Base-by-base conservation (phyloP, 2,329 filamentous ascomycete species). In the Alternaria postmessia region DNA sequence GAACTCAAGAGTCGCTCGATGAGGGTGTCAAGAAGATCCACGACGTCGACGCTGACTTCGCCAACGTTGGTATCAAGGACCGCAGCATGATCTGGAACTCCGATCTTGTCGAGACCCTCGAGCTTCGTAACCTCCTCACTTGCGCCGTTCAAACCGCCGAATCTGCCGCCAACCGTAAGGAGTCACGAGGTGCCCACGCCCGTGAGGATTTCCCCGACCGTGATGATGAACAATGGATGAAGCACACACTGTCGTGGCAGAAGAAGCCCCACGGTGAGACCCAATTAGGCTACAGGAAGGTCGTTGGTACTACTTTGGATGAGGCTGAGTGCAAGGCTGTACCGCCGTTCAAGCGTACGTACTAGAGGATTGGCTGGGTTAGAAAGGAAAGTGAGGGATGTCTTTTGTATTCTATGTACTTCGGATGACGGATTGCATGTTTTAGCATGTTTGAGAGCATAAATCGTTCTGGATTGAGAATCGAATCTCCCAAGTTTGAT, bases 81-180 rank as follows among this genome's bases (percentile, higher is more conserved):
- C 91, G 95, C 81, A 96, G 92, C 87, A 97, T 98, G 94, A 98
- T 98, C 85, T 98, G 94, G 94, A 98, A 98, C 89, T 93, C 92
- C 24, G 94, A 98, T 77, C 88, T 98, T 39, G 93, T 97, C 64
- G 94, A 98, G 87, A 96, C 94, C 7, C 88, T 99, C 57, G 95
- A 99, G 83, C 86, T 98, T 76, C 88, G 94, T 77, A 99, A 99
- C 82, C 82, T 99, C 75, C 84, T 99, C 78, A 98, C 95, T 75
- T 98, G 95, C 89, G 94, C 94, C 88, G 88, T 91, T 48, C 95
- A 99, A 90, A 98, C 95, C 52, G 95, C 95, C 64, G 87, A 89
- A 72, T 88, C 93, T 32, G 95, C 95, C 65, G 92, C 93, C 60
- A 94, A 94, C 83, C 90, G 95, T 78, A 97, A 97, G 87, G 95